A percentile compares a stretch with the other conserved stretches of the same genome.
phyloP scores from a whole-genome alignment of 2,329 filamentous ascomycete genomes.

The Tolypocladium guangdongense region DNA sequence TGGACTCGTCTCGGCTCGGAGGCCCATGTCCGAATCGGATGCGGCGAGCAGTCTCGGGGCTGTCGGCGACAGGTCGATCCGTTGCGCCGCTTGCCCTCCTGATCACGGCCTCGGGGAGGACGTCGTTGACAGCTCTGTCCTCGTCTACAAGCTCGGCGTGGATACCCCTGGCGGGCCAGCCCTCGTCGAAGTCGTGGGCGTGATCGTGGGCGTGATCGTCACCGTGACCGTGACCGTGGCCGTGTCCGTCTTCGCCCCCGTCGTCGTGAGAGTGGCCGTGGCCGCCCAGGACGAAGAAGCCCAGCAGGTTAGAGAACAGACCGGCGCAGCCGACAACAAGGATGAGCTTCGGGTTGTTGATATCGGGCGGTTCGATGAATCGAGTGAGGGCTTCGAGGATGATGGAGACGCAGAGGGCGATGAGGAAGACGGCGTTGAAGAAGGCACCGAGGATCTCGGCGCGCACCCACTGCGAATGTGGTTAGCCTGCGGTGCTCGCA shows the following conservation, averaged over 20 bases:
- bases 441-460: constrained; percentile 94
- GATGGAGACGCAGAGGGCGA: constrained; percentile 92
- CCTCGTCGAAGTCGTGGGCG: constrained; percentile 37
- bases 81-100: constrained; percentile 29
- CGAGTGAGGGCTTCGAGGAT: constrained; percentile 90
- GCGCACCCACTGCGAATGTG: constrained; percentile 65
- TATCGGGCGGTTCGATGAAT: constrained; percentile 82
- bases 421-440: constrained; percentile 94
- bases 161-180: constrained; percentile 30
- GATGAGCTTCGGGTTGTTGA: constrained; percentile 75
- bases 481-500: constrained; percentile 9
- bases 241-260: constrained; percentile 39
- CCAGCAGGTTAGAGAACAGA: constrained; percentile 77
- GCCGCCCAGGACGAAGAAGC: constrained; percentile 84
- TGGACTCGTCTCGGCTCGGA: constrained; percentile 14
- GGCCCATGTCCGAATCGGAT: constrained; percentile 27
- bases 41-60: constrained; percentile 24
- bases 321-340: constrained; percentile 82
- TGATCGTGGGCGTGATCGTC: constrained; percentile 26
- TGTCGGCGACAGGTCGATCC: constrained; percentile 15
- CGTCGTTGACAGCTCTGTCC: constrained; percentile 46
- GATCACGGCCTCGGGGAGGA: constrained; percentile 51
- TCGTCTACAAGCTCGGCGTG: constrained; percentile 40
- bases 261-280: constrained; percentile 74
- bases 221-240: constrained; percentile 27